Conservation (phyloP, 208 protist genomes). For the Leptomonas seymouri region DNA sequence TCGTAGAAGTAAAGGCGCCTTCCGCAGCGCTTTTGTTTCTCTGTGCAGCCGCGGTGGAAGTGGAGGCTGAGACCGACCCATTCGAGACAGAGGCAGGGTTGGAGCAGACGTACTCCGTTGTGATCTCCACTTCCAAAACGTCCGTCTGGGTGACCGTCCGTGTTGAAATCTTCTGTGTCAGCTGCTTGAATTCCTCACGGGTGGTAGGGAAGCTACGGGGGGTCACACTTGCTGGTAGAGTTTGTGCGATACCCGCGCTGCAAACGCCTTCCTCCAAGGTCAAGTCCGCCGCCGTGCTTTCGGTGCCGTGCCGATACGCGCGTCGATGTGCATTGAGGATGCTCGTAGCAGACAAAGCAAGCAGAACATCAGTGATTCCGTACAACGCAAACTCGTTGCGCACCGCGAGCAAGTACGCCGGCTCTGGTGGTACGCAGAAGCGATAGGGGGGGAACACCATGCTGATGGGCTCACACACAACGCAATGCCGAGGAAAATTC, state of each 20-base stretch:
- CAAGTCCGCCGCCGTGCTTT: not conserved
- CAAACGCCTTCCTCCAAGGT: not conserved
- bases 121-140: slow-evolving; percentile 76
- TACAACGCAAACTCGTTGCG: slow-evolving; percentile 59
- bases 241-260: too few relatives aligned
- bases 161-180: slow-evolving; percentile 54
- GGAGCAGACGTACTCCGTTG: slow-evolving; percentile 72
- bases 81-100: slow-evolving; percentile 23
- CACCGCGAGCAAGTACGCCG: slow-evolving; percentile 64
- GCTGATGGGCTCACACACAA: slow-evolving; percentile 35
- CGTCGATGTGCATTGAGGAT: slow-evolving; percentile 21
- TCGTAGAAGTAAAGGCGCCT: slow-evolving; percentile 17
- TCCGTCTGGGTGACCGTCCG: slow-evolving; percentile 60
- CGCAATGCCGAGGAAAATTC: slow-evolving; percentile 68
- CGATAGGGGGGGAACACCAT: slow-evolving; percentile 67
- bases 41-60: not conserved
- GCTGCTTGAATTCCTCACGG: slow-evolving; percentile 32
- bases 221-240: too few relatives aligned
- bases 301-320: not conserved
- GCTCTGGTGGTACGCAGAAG: slow-evolving; percentile 81
- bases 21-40: not conserved
- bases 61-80: not conserved
- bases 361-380: slow-evolving; percentile 70
- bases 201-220: slow-evolving; percentile 32
- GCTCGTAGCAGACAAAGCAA: slow-evolving; percentile 62